phyloP scores from a whole-genome alignment of 495 filamentous ascomycete genomes.

The Penicillium cataractarum region DNA sequence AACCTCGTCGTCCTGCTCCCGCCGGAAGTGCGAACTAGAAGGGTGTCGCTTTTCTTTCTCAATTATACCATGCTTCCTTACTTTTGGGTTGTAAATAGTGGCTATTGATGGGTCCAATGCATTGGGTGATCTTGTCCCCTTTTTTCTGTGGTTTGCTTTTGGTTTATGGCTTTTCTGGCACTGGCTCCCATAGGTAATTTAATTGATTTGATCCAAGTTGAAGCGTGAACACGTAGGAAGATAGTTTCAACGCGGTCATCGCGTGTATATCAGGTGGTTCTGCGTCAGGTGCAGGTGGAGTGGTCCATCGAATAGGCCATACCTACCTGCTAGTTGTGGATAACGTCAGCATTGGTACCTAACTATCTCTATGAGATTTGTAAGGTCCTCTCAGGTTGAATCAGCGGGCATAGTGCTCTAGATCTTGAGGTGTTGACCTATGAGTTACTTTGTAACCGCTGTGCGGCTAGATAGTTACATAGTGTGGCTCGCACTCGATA shows the following conservation, averaged over 20 bases:
- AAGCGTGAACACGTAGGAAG: not conserved
- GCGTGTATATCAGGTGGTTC: not conserved
- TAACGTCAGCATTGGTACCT: too few species aligned
- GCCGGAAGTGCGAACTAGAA: conserved; percentile 34
- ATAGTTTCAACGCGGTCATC: not conserved
- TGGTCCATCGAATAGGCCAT: too few species aligned
- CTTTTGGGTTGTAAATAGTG: conserved; percentile 32
- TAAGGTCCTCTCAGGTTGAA: too few species aligned
- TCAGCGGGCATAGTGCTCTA: too few species aligned
- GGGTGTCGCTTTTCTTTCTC: conserved; percentile 2
- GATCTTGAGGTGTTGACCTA: too few species aligned
- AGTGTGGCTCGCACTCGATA: too few species aligned
- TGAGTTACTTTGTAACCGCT: too few species aligned
- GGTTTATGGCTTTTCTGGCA: conserved; percentile 4
- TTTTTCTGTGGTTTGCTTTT: not conserved
- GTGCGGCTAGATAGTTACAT: too few species aligned
- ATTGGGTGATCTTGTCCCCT: conserved; percentile 17
- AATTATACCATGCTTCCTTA: conserved; percentile 9
- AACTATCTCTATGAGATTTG: too few species aligned
- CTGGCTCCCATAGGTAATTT: conserved; percentile 8
- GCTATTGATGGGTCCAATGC: conserved; percentile 20
- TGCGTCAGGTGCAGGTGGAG: not conserved
- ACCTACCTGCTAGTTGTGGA: too few species aligned
- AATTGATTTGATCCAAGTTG: conserved; percentile 8
- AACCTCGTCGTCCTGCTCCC: conserved; percentile 29